phyloP scores from a whole-genome alignment of 2,329 filamentous ascomycete species.

The Fonsecaea pedrosoi region DNA sequence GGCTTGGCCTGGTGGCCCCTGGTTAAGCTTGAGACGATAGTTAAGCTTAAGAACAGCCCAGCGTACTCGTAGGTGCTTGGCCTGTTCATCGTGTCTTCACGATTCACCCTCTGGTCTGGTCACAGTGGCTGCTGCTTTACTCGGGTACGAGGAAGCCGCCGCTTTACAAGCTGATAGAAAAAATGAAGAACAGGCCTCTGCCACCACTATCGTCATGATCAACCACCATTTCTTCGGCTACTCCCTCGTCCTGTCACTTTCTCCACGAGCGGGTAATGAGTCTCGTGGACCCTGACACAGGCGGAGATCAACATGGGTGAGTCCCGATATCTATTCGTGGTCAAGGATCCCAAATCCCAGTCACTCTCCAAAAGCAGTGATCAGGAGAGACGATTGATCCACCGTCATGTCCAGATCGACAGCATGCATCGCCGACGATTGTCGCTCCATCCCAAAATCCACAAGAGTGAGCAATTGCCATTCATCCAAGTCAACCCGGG shows the following conservation, averaged over 20 bases:
- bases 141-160: neutral
- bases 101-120: no score
- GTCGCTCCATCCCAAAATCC: neutral
- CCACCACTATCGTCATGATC: neutral
- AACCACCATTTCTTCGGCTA: neutral
- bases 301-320: constrained; percentile 23
- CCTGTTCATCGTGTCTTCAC: no score
- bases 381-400: constrained; percentile 14
- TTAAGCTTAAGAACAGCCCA: neutral
- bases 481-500: constrained; percentile 19
- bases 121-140: neutral
- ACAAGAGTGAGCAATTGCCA: constrained; percentile 2
- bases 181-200: neutral
- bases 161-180: neutral
- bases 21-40: neutral
- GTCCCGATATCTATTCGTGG: constrained; percentile 20
- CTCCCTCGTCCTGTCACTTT: neutral
- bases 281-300: no score
- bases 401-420: constrained; percentile 16
- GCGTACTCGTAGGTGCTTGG: neutral
- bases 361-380: constrained; percentile 13
- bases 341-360: constrained; percentile 16
- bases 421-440: constrained; percentile 12
- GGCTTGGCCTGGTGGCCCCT: neutral
- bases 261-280: no score